A percentile compares a stretch with the other conserved stretches of the same genome.
Conservation (phyloP, 2,329 filamentous ascomycete genomes). For the Apiospora saccharicola region DNA sequence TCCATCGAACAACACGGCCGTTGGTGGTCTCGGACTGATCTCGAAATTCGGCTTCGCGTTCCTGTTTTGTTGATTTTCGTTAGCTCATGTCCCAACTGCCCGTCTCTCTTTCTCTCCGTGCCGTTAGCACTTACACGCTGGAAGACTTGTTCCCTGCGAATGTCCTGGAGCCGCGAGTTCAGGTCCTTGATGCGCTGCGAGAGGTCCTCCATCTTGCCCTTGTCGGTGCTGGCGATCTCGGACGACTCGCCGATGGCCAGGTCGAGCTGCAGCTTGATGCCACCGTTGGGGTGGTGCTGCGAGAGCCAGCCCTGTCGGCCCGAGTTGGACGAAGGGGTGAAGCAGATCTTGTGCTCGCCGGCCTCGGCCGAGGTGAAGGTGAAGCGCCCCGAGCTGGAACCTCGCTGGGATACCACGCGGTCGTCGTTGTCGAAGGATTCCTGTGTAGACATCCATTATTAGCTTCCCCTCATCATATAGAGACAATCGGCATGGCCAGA, state of each 20-base stretch:
- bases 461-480: not conserved
- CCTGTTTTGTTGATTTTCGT: constrained; percentile 57
- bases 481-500: not conserved
- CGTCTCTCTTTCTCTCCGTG: not conserved
- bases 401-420: constrained; percentile 89
- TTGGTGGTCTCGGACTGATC: constrained; percentile 97
- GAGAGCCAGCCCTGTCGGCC: constrained; percentile 77
- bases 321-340: constrained; percentile 80
- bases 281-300: constrained; percentile 69
- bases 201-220: constrained; percentile 90
- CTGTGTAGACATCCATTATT: constrained; percentile 45
- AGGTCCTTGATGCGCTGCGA: constrained; percentile 88
- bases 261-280: constrained; percentile 85
- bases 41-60: constrained; percentile 96
- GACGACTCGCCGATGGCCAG: constrained; percentile 94
- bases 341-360: constrained; percentile 97
- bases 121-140: constrained; percentile 72
- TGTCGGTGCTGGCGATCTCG: constrained; percentile 92
- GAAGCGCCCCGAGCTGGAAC: constrained; percentile 79
- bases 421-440: constrained; percentile 98
- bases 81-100: not conserved
- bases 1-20: constrained; percentile 90
- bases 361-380: constrained; percentile 94
- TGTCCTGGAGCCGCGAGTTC: constrained; percentile 85
- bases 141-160: constrained; percentile 94